phyloP scores from a whole-genome alignment of 352 stramenopile genomes.

The Pythium rhizo-oryzae region DNA sequence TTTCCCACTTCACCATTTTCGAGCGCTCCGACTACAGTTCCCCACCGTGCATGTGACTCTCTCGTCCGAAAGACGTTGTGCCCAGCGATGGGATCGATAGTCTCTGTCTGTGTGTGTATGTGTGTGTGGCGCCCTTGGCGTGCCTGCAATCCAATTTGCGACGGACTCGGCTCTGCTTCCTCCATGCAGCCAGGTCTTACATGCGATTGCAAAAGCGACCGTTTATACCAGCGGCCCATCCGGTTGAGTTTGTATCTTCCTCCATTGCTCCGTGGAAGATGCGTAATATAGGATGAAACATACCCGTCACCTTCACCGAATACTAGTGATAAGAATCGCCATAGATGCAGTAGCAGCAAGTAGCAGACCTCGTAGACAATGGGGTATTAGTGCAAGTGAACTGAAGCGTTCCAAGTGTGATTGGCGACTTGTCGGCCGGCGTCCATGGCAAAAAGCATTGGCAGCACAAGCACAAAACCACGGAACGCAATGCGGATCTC shows the following conservation, averaged over 20 bases:
- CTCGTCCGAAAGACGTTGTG: background rate
- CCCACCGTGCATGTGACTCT: too few relatives aligned
- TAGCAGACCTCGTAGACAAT: too few relatives aligned
- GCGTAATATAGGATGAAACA: slow-evolving; percentile 87
- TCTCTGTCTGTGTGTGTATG: slow-evolving; percentile 17
- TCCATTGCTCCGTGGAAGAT: slow-evolving; percentile 59
- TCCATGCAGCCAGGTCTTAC: slow-evolving; percentile 81
- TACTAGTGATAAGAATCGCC: background rate
- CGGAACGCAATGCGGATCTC: too few relatives aligned
- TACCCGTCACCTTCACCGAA: slow-evolving; percentile 13
- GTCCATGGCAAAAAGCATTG: too few relatives aligned
- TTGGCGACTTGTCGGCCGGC: too few relatives aligned
- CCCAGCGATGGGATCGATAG: too few relatives aligned
- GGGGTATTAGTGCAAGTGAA: too few relatives aligned
- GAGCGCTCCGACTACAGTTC: background rate
- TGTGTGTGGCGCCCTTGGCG: background rate
- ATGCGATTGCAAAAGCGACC: slow-evolving; percentile 83
- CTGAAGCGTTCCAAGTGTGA: too few relatives aligned
- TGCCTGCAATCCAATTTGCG: slow-evolving; percentile 80
- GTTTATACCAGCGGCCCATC: slow-evolving; percentile 84
- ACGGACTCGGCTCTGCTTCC: slow-evolving; percentile 63
- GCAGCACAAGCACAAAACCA: too few relatives aligned
- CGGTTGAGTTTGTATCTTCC: slow-evolving; percentile 85
- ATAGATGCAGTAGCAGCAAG: too few relatives aligned
- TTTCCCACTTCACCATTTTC: background rate